Conservation (phyloP, 164 flowering plant genomes). For the Vitis cinerea region DNA sequence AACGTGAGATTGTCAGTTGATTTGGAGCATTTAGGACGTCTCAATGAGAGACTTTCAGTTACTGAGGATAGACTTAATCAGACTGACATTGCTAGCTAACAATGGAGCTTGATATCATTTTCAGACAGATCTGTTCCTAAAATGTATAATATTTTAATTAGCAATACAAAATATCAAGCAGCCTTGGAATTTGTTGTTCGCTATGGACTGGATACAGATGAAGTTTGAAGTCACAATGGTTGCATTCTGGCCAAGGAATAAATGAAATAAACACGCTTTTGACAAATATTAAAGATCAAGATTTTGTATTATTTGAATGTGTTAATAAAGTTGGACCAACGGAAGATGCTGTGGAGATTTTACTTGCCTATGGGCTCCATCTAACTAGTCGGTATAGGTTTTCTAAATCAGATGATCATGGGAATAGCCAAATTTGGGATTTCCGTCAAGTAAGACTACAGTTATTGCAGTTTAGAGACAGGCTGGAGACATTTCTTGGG, state of each 20-base stretch:
- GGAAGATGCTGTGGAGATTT: too few species aligned
- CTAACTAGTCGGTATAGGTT: too few species aligned
- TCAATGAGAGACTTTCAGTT: conserved; percentile 74
- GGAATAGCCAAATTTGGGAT: too few species aligned
- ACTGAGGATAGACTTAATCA: conserved; percentile 47
- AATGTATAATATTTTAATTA: conserved; percentile 68
- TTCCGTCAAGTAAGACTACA: too few species aligned
- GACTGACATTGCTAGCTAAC: too few species aligned
- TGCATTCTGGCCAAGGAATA: conserved; percentile 56
- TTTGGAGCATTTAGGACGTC: conserved; percentile 73
- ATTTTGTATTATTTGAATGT: conserved; percentile 69
- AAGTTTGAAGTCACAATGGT: conserved; percentile 82
- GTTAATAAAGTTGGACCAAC: too few species aligned
- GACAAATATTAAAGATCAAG: conserved; percentile 66
- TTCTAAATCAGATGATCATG: too few species aligned
- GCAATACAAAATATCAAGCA: conserved; percentile 48
- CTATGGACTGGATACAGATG: conserved; percentile 76
- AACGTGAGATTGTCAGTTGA: conserved; percentile 76
- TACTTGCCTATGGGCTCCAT: too few species aligned
- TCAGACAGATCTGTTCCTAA: conserved; percentile 50
- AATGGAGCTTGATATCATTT: too few species aligned
- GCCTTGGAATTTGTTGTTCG: conserved; percentile 71
- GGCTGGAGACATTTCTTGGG: too few species aligned
- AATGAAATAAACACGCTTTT: conserved; percentile 55
- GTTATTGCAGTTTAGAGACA: too few species aligned